Base-by-base conservation (phyloP, 1,284 basidiomycete genomes). In the Agroathelia rolfsii region DNA sequence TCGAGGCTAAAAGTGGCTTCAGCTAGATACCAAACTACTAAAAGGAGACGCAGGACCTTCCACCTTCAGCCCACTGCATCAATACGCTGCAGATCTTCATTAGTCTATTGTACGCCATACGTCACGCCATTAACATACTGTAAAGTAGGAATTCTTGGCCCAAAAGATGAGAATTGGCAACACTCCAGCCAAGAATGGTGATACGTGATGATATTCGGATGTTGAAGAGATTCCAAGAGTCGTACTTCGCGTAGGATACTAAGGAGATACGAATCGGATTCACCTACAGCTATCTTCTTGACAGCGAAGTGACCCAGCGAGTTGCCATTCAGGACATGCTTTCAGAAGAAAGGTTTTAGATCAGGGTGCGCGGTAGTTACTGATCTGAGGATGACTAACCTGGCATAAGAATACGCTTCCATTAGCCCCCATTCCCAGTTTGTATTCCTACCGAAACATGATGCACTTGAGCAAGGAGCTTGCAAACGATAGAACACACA, bases 181-280 rank as follows among this genome's bases (percentile, higher is more conserved):
- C 70, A 66, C 52, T 96, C 92, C 12, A 96, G 72, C 92, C 92
- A 96, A 0, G 90, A 77, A 47, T 95, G 92, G 54, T 95, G 92
- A 50, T 95, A 95, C 11, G 86, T 88, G 41, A 95, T 75, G 44
- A 96, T 89, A 44, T 95, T 94, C 3, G 80, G 83, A 58, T 96
- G 92, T 34, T 81, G 76, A 3, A 96, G 61, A n/a, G 72, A 66
- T 51, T 95, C 89, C 32, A 95, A 62, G 4, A 21, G 1, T 42
- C 63, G 31, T 30, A 77, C 82, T 62, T 93, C 89, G 32, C 76
- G 72, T 19, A 94, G 60, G 35, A 86, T 89, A 31, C 76, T 75
- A 25, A 88, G 58, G 3, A 93, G 64, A 58, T 94, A 93, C 0
- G 75, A 64, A 44, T 86, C 81, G 0, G 85, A 90, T 45, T 87